Evolutionary conservation across 352 stramenopile genomes (phyloP), one percentile per base, ranked within the genome.

Genomic region (Phytophthora constricta): DNA sequence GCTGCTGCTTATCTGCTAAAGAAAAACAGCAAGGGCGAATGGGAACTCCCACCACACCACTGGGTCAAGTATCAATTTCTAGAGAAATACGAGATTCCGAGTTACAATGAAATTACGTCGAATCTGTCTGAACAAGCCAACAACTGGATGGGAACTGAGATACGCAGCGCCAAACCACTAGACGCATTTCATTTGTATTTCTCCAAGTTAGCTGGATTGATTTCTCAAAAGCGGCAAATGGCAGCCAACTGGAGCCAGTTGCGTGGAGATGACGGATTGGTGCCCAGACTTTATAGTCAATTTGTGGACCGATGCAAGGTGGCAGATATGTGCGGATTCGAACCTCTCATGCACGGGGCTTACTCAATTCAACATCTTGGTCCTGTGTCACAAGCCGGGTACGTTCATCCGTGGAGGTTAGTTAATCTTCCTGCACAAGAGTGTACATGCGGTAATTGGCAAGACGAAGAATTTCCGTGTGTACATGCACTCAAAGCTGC

Each of bases 41-140:
- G n/a, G n/a, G n/a, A n/a, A n/a, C n/a, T n/a, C n/a, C n/a, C n/a
- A n/a, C n/a, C n/a, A n/a, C n/a, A n/a, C n/a, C n/a, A n/a, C n/a
- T n/a, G n/a, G n/a, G n/a, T n/a, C n/a, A n/a, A n/a, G 31, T 71
- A 27, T 49, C 25, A 45, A 23, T 65, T 52, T 43, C 45, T 51
- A 23, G 43, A 65, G 9, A 22, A n/a, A 42, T 62, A 48, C 33
- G 3, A 52, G 1, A 20, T 58, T 22, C 63, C 63, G 4, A 62
- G 49, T 9, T 62, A 65, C 43, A 27, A 53, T 17, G 42, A 71
- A 41, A 52, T 62, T 5, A 70, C 53, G 2, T 70, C 50, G 5
- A 76, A 76, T 22, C 47, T 76, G 1, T 49, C 71, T 1, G 59
- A 73, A 37, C 45, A 70, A 59, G 62, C 62, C 0, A 76, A 76